Evolutionary conservation across 2,329 filamentous ascomycete species (phyloP).

Genomic region (Aspergillus tamarii): DNA sequence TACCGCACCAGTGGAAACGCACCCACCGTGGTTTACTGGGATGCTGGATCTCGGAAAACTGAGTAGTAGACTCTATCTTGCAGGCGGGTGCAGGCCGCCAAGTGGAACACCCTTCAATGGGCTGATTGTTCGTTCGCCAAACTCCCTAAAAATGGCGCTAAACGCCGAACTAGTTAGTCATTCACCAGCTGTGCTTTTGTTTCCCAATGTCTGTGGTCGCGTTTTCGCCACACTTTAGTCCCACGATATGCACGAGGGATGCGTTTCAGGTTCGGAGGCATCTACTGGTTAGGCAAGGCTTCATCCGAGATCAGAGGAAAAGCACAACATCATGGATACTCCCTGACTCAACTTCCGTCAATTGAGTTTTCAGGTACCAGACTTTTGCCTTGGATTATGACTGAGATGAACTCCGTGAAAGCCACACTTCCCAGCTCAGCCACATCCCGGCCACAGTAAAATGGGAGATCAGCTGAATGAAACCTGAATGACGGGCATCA

Average conservation of each 20-base stretch:
- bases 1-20: constrained; percentile 12
- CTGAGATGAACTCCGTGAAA: constrained; percentile 7
- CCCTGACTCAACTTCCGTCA: neutral
- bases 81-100: constrained; percentile 5
- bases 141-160: neutral
- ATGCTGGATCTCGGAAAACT: constrained; percentile 16
- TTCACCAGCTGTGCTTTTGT: neutral
- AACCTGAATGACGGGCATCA: neutral
- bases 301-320: neutral
- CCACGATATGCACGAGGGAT: constrained; percentile 1
- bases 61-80: constrained; percentile 11
- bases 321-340: neutral
- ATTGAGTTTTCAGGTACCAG: constrained; percentile 1
- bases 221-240: constrained; percentile 2
- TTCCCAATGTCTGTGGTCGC: neutral
- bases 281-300: neutral
- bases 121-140: constrained; percentile 4
- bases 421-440: constrained; percentile 19
- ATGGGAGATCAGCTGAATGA: neutral
- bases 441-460: constrained; percentile 10
- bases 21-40: constrained; percentile 10
- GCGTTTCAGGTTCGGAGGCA: constrained; percentile 4
- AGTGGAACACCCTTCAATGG: constrained; percentile 10
- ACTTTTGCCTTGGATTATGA: neutral
- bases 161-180: constrained; percentile 1